These are phyloP conservation scores for Pelargonium exstipulatum DNA, from an alignment of 441 rosid species.

Conservation along the genomic window DNA sequence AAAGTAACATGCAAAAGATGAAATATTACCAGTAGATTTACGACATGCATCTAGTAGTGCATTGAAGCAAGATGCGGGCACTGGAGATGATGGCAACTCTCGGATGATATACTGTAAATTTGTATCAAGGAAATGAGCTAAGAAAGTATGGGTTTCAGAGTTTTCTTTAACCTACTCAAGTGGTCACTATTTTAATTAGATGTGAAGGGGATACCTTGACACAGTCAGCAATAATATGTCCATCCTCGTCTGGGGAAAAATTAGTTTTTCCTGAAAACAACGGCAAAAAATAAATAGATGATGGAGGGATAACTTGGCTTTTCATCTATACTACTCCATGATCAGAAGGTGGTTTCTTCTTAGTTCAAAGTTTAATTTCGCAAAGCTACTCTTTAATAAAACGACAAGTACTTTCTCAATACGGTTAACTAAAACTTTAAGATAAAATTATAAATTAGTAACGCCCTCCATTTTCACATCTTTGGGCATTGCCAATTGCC, in stretches of 20 bases:
- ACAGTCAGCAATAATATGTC: conserved; percentile 94
- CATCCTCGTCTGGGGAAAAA: conserved; percentile 70
- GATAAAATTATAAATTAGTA: not conserved
- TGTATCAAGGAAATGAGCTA: conserved; percentile 23
- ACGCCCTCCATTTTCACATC: not conserved
- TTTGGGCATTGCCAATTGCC: not conserved
- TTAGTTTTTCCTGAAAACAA: conserved; percentile 64
- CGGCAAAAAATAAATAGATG: conserved; percentile 9
- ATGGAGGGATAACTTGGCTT: conserved; percentile 10
- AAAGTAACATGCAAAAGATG: conserved; percentile 15
- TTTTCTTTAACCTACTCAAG: conserved; percentile 15
- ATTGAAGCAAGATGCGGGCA: conserved; percentile 97
- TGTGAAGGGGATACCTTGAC: conserved; percentile 56
- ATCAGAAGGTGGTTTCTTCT: not conserved
- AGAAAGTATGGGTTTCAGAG: conserved; percentile 20
- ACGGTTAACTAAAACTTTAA: not conserved
- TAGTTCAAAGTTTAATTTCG: too few relatives aligned
- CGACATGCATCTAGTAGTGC: conserved; percentile 92
- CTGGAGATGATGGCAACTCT: conserved; percentile 96
- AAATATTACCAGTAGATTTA: conserved; percentile 41
- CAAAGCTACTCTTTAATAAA: too few relatives aligned
- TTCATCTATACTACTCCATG: not conserved
- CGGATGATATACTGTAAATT: conserved; percentile 76
- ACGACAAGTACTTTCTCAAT: too few relatives aligned
- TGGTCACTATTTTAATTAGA: conserved; percentile 14